Conservation (phyloP, 768 basidiomycete species). For the Leccinum obscurum region DNA sequence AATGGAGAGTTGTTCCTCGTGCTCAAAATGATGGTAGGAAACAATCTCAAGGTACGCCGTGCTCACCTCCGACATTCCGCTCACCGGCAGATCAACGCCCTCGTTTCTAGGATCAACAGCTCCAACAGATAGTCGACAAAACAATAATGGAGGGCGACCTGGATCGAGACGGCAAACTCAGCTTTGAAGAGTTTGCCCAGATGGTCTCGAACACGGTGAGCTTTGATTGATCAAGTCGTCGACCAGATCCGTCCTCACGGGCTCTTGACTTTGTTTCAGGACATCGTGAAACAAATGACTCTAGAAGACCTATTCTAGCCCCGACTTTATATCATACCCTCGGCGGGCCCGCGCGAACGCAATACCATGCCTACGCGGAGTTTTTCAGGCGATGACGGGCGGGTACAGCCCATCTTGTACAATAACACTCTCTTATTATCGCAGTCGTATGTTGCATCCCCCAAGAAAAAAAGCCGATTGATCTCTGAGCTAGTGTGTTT, state of each 20-base stretch:
- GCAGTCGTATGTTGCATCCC: slow-evolving; percentile 20
- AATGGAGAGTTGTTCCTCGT: slow-evolving; percentile 99
- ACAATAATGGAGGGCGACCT: slow-evolving; percentile 99
- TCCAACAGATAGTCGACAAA: slow-evolving; percentile 99
- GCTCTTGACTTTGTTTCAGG: slow-evolving; percentile 44
- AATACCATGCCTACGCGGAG: slow-evolving; percentile 22
- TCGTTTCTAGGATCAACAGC: slow-evolving; percentile 79
- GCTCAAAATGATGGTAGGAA: slow-evolving; percentile 99
- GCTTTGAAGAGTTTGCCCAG: slow-evolving; percentile 93
- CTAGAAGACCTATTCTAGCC: slow-evolving; percentile 85
- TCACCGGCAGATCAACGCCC: not conserved
- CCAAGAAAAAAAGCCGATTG: not conserved
- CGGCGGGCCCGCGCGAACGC: slow-evolving; percentile 7
- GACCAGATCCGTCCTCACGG: slow-evolving; percentile 8
- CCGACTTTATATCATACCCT: slow-evolving; percentile 22
- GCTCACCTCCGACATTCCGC: not conserved
- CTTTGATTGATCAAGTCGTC: not conserved
- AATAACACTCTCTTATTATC: slow-evolving; percentile 18
- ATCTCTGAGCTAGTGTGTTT: not conserved
- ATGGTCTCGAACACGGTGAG: slow-evolving; percentile 97
- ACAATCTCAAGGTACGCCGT: slow-evolving; percentile 83
- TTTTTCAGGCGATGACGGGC: slow-evolving; percentile 11
- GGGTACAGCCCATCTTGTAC: slow-evolving; percentile 23
- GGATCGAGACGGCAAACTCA: slow-evolving; percentile 96
- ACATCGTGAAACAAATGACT: slow-evolving; percentile 99